These are phyloP conservation scores for Inga laurina DNA, from an alignment of 306 rosid genomes.

Conservation along the genomic window DNA sequence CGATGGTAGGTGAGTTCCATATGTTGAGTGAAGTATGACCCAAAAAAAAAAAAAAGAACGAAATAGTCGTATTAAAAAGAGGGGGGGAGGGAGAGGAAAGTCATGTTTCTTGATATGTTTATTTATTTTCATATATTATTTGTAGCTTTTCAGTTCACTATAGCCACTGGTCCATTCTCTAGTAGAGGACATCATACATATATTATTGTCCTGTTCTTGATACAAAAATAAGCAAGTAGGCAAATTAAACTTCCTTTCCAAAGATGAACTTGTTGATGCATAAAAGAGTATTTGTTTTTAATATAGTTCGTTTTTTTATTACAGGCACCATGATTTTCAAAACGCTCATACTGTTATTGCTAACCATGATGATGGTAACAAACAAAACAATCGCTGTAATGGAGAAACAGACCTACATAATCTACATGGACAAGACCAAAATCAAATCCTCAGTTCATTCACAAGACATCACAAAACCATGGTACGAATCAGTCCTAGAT, in stretches of 20 bases:
- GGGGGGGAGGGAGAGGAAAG: background rate
- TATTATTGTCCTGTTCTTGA: background rate
- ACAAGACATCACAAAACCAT: slow-evolving; percentile 42
- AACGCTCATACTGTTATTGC: slow-evolving; percentile 32
- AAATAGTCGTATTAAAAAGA: too few species aligned
- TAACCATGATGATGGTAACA: slow-evolving; percentile 43
- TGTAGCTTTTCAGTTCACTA: background rate
- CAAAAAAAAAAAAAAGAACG: too few species aligned
- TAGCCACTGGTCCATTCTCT: background rate
- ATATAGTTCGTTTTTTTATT: background rate
- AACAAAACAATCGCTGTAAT: slow-evolving; percentile 38
- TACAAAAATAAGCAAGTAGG: background rate
- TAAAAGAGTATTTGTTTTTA: background rate
- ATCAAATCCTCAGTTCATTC: slow-evolving; percentile 39
- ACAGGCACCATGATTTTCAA: slow-evolving; percentile 50
- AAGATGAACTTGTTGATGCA: background rate
- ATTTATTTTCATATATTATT: too few species aligned
- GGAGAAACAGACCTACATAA: slow-evolving; percentile 55
- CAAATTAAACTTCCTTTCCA: background rate
- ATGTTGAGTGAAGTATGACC: too few species aligned
- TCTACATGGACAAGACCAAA: slow-evolving; percentile 67
- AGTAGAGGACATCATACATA: background rate
- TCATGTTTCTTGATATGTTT: background rate
- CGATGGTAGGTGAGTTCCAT: too few species aligned
- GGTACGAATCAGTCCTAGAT: slow-evolving; percentile 52